Percentiles rank a stretch among this genome's conserved stretches.
Evolutionary conservation across 2,329 filamentous ascomycete genomes (phyloP).

Genomic region (Fusarium xylarioides): DNA sequence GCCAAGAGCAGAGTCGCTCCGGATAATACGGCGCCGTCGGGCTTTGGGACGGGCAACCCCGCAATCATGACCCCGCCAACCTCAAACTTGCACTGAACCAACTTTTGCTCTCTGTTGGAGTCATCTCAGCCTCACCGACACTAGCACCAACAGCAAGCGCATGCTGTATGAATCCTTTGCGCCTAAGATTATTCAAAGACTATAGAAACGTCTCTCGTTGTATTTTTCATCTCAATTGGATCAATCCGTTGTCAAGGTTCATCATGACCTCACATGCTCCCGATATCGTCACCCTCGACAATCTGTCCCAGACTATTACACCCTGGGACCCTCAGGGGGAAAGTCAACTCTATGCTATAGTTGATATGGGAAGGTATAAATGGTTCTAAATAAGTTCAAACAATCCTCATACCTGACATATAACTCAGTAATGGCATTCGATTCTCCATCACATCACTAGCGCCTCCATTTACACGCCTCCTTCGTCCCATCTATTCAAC

Average conservation of each 20-base stretch:
- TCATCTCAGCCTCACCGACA: neutral
- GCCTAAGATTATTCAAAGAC: neutral
- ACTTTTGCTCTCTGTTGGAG: neutral
- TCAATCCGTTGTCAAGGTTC: neutral
- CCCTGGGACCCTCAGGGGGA: slow-evolving; percentile 57
- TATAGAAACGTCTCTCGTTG: neutral
- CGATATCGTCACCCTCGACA: slow-evolving; percentile 61
- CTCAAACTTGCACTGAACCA: slow-evolving; percentile 10
- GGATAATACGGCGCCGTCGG: slow-evolving; percentile 22
- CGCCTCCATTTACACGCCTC: slow-evolving; percentile 74
- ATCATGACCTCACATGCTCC: slow-evolving; percentile 45
- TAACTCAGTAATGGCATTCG: slow-evolving; percentile 83
- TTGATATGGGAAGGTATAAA: slow-evolving; percentile 68
- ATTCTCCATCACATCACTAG: slow-evolving; percentile 87
- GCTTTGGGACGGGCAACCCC: slow-evolving; percentile 18
- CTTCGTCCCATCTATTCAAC: slow-evolving; percentile 81
- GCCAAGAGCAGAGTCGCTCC: slow-evolving; percentile 6
- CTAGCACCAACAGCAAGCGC: neutral
- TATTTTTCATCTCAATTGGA: neutral
- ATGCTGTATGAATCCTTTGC: slow-evolving; percentile 1
- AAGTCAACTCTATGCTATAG: slow-evolving; percentile 64
- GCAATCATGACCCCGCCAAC: slow-evolving; percentile 23
- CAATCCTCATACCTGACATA: neutral
- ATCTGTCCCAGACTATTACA: slow-evolving; percentile 59
- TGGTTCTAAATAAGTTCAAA: neutral